Base-by-base conservation (phyloP, 768 basidiomycete genomes). In the Mycena pura region DNA sequence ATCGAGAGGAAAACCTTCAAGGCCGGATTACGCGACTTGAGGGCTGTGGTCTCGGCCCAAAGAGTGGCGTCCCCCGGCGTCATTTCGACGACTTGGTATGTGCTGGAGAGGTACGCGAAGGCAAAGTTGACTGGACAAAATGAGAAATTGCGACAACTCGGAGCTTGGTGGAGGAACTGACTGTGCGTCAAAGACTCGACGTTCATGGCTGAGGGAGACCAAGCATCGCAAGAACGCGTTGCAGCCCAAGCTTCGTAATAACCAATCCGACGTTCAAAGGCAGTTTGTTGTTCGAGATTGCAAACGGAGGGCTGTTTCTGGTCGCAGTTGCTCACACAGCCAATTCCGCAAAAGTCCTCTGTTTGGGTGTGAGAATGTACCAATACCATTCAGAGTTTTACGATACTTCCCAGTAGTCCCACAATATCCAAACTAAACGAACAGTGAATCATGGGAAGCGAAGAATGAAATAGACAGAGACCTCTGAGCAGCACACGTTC, bases 1-100 rank as follows among this genome's bases (percentile, higher is more conserved):
- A 53, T 43, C 21, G 14, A 15, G 1, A 53, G 27, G 29, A 21
- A 53, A 24, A 43, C 40, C n/a, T 53, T 29, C 21, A 53, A 90
- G 24, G 89, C 90, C 86, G 65, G 21, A 24, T 9, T 7, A 7
- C 28, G 5, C 9, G 21, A 21, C 29, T 53, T 53, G 10, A 53
- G 41, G 3, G 21, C 31, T 1, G 52, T 53, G 2, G 31, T 29
- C 27, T 27, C 36, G 17, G 8, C 43, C 39, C 40, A 53, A 11
- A 43, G 6, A 11, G 29, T 31, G 15, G 40, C 21, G 27, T 53
- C 52, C 7, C 52, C 40, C 13, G 52, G 10, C 19, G 52, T 32
- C 40, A 43, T 43, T 21, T 41, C 40, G 5, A 53, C 52, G 29
- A 53, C 6, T 24, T 53, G 24, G 40, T 41, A 53, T 2, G 52